Conservation (phyloP, 495 filamentous ascomycete species). For the Sporormia fimetaria region DNA sequence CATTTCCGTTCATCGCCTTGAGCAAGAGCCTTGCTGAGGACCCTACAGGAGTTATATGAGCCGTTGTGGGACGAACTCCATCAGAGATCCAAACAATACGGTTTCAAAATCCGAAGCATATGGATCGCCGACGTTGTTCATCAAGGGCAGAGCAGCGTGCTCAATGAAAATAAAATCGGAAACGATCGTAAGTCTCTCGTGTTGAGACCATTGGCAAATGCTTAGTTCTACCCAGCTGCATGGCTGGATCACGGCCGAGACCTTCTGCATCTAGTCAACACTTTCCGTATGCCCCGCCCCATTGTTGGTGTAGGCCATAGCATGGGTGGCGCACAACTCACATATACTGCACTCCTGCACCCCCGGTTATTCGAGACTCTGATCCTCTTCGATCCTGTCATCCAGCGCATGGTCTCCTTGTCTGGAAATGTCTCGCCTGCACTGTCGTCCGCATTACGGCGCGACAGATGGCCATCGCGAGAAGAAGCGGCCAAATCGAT, state of each 20-base stretch:
- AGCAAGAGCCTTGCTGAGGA: slow-evolving; percentile 1
- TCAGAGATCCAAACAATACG: slow-evolving; percentile 15
- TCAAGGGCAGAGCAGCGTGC: slow-evolving; percentile 33
- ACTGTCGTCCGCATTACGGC: slow-evolving; percentile 24
- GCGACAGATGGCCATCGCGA: slow-evolving; percentile 31
- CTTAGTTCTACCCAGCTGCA: slow-evolving; percentile 29
- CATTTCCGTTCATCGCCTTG: background rate
- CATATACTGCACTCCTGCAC: slow-evolving; percentile 57
- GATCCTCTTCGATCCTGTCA: slow-evolving; percentile 71
- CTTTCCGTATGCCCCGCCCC: slow-evolving; percentile 86
- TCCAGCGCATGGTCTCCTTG: slow-evolving; percentile 38
- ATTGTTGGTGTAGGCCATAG: slow-evolving; percentile 87
- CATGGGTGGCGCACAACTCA: slow-evolving; percentile 64
- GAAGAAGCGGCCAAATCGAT: slow-evolving; percentile 26
- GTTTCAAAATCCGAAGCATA: slow-evolving; percentile 34
- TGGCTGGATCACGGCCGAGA: slow-evolving; percentile 87
- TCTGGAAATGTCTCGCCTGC: slow-evolving; percentile 29
- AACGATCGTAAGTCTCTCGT: slow-evolving; percentile 31
- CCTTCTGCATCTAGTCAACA: slow-evolving; percentile 60
- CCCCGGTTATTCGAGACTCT: slow-evolving; percentile 69
- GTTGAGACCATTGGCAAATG: slow-evolving; percentile 13
- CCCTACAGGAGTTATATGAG: slow-evolving; percentile 35
- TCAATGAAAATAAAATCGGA: slow-evolving; percentile 35
- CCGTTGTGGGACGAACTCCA: slow-evolving; percentile 39
- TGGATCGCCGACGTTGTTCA: slow-evolving; percentile 39